Percentiles rank a stretch among this genome's conserved stretches.
Evolutionary conservation across 192 early-diverging fungal genomes (phyloP).

Genomic region (Entomortierella parvispora): DNA sequence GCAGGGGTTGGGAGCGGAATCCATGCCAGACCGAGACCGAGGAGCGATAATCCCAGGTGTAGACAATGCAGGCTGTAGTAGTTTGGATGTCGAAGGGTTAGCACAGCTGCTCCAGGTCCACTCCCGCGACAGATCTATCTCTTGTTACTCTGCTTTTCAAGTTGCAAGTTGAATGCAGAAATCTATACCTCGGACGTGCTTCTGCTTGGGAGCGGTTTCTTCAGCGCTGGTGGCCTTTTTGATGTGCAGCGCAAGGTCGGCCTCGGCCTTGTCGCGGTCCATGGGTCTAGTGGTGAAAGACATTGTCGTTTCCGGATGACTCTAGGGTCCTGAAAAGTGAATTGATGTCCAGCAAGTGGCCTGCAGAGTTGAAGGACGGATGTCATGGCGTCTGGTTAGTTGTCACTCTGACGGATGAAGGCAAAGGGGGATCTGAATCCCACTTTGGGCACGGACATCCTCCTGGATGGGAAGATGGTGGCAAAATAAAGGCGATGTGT

Average conservation of each 20-base stretch:
- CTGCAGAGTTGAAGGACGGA: not conserved
- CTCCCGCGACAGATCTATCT: no score
- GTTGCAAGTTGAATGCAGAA: no score
- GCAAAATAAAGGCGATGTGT: not conserved
- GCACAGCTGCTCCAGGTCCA: not conserved
- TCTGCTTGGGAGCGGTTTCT: constrained; percentile 96
- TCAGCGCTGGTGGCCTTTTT: constrained; percentile 91
- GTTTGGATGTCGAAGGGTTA: constrained; percentile 3
- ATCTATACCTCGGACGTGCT: constrained; percentile 92
- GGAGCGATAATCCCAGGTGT: constrained; percentile 93
- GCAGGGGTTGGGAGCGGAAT: constrained; percentile 86
- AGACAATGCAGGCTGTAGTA: constrained; percentile 85
- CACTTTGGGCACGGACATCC: no score
- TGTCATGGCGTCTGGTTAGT: no score
- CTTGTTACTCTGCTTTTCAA: no score
- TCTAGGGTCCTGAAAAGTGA: not conserved
- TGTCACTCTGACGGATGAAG: no score
- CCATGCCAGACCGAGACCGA: constrained; percentile 87
- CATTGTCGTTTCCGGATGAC: constrained; percentile 4
- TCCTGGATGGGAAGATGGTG: not conserved
- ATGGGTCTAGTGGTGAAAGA: constrained; percentile 65
- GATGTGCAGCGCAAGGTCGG: constrained; percentile 86
- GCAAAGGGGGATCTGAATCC: no score
- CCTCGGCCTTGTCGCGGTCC: constrained; percentile 81
- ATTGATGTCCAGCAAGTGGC: not conserved